phyloP scores from a whole-genome alignment of 768 basidiomycete genomes.

The Leccinum subgranulosum region DNA sequence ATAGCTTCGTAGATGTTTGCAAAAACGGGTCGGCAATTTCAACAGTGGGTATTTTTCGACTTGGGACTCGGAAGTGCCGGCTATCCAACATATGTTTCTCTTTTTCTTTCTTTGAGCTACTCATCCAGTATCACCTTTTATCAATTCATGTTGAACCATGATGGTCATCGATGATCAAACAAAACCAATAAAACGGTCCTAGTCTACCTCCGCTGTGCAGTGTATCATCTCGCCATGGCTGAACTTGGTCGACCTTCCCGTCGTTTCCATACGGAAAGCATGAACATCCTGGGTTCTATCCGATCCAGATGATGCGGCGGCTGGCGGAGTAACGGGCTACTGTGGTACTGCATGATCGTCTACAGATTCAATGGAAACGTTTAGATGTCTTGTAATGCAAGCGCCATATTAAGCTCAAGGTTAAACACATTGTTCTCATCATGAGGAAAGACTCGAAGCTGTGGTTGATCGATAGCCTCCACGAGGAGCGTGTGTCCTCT shows the following conservation, averaged over 20 bases:
- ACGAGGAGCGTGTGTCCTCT: not conserved
- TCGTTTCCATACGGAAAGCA: not conserved
- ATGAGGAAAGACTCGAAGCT: not conserved
- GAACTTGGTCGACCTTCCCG: not conserved
- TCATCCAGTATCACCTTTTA: no score
- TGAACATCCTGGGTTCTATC: not conserved
- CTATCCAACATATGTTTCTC: no score
- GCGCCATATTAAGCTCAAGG: not conserved
- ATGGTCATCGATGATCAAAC: no score
- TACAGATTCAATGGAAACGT: not conserved
- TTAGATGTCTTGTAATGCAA: not conserved
- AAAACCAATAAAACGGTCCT: no score
- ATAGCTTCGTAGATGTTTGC: no score
- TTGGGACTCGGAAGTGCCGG: no score
- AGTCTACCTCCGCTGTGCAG: not conserved
- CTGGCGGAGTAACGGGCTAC: not conserved
- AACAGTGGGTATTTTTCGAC: no score
- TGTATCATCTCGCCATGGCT: not conserved
- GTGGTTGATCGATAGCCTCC: not conserved
- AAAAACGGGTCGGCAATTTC: no score
- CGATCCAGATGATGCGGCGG: not conserved
- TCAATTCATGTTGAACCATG: no score
- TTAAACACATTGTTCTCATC: no score
- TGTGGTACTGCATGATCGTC: not conserved
- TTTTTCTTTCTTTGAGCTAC: no score